phyloP scores from a whole-genome alignment of 2,329 filamentous ascomycete genomes.

The Alternaria triticina region DNA sequence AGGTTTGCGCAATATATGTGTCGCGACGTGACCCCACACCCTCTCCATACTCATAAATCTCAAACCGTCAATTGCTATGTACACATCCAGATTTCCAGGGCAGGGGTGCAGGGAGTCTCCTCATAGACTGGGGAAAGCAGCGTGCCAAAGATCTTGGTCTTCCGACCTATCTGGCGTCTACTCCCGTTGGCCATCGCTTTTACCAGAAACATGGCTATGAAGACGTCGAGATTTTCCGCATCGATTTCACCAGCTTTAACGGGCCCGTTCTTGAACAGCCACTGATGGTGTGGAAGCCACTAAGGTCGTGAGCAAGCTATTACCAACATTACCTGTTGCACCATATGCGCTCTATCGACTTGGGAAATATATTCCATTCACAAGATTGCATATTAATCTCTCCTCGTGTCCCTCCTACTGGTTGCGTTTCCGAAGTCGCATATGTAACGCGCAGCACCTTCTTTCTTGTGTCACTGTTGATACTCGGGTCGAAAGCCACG shows the following conservation, averaged over 20 bases:
- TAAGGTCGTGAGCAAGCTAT: neutral
- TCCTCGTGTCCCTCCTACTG: neutral
- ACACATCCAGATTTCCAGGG: constrained; percentile 35
- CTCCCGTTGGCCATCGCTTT: constrained; percentile 20
- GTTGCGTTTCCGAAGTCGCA: neutral
- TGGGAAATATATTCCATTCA: neutral
- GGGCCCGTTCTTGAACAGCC: constrained; percentile 23
- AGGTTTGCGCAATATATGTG: neutral
- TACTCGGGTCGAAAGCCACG: too few relatives aligned
- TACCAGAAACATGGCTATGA: constrained; percentile 36
- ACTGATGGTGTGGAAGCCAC: constrained; percentile 25
- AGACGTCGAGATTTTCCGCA: constrained; percentile 23
- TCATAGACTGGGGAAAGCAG: constrained; percentile 30
- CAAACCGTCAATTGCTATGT: constrained; percentile 37
- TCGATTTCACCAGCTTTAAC: constrained; percentile 26
- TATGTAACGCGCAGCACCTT: neutral
- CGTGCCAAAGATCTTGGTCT: constrained; percentile 33
- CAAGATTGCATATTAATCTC: neutral
- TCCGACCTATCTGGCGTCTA: constrained; percentile 36
- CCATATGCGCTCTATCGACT: too few relatives aligned
- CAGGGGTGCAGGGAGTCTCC: constrained; percentile 29
- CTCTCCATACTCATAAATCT: neutral
- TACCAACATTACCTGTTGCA: neutral
- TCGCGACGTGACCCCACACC: neutral
- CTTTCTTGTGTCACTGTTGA: neutral